Conservation (phyloP, 768 basidiomycete species). For the Russula brevipes region DNA sequence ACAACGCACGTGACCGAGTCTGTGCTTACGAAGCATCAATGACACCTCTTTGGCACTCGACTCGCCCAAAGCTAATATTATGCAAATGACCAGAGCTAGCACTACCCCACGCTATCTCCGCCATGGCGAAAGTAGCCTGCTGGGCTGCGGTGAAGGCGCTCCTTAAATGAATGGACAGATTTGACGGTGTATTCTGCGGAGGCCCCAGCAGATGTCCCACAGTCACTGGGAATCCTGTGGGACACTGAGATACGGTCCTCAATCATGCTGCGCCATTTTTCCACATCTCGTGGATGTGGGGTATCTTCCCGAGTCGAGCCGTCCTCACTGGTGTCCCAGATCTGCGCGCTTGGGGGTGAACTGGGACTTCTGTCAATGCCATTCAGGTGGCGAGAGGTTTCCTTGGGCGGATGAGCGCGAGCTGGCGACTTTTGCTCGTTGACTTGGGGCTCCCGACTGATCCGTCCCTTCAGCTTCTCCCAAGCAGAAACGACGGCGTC, state of each 20-base stretch:
- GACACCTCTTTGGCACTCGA: neutral
- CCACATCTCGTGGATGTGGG: neutral
- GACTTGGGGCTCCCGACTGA: conserved; percentile 2
- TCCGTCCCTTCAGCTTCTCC: conserved; percentile 12
- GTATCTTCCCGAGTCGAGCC: neutral
- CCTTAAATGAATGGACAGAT: conserved; percentile 9
- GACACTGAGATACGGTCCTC: conserved; percentile 3
- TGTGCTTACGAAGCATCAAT: neutral
- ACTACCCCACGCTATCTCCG: neutral
- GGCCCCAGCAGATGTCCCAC: conserved; percentile 13
- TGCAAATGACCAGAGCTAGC: neutral
- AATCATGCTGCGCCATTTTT: neutral
- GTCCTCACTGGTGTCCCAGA: neutral
- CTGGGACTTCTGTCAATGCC: neutral
- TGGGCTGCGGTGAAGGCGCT: conserved; percentile 12
- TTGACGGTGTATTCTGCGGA: conserved; percentile 14
- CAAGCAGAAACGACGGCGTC: conserved; percentile 7
- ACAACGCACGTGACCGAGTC: conserved; percentile 11
- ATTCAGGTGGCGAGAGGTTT: neutral
- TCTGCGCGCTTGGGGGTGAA: neutral
- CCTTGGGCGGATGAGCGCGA: neutral
- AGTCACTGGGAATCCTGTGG: neutral
- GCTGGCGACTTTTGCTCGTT: neutral
- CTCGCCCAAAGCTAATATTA: neutral
- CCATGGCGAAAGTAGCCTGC: conserved; percentile 15